These are phyloP conservation scores for Cicer pinnatifidum DNA, from an alignment of 306 rosid species.

Conservation along the genomic window DNA sequence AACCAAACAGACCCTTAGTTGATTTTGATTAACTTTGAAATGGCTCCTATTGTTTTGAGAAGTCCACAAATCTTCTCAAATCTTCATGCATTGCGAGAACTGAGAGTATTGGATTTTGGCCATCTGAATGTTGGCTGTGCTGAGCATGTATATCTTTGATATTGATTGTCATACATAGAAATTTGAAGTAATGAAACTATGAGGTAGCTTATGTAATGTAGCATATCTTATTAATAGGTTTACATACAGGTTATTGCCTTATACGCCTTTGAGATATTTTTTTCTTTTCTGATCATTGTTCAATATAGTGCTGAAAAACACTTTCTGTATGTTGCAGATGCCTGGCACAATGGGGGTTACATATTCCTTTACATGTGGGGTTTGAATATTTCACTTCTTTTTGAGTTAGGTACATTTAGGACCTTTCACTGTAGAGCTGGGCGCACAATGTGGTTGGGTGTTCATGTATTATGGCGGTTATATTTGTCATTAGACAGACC, in stretches of 20 bases:
- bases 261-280: no score
- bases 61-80: constrained; percentile 27
- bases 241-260: background rate
- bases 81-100: constrained; percentile 31
- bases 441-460: constrained; percentile 35
- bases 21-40: constrained; percentile 20
- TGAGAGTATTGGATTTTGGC: background rate
- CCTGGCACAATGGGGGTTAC: constrained; percentile 42
- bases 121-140: no score
- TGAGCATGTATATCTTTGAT: background rate
- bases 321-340: constrained; percentile 51
- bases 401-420: constrained; percentile 43
- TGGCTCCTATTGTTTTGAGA: constrained; percentile 8
- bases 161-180: background rate
- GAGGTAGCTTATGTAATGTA: background rate
- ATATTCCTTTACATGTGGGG: constrained; percentile 24
- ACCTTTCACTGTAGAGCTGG: constrained; percentile 48
- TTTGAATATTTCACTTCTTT: constrained; percentile 41
- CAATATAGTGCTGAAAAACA: constrained; percentile 31
- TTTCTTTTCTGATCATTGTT: background rate
- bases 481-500: constrained; percentile 50
- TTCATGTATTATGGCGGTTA: constrained; percentile 51
- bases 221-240: background rate
- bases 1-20: background rate
- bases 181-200: background rate